Base-by-base conservation (phyloP, 1,284 basidiomycete species). In the Ustilago curta region DNA sequence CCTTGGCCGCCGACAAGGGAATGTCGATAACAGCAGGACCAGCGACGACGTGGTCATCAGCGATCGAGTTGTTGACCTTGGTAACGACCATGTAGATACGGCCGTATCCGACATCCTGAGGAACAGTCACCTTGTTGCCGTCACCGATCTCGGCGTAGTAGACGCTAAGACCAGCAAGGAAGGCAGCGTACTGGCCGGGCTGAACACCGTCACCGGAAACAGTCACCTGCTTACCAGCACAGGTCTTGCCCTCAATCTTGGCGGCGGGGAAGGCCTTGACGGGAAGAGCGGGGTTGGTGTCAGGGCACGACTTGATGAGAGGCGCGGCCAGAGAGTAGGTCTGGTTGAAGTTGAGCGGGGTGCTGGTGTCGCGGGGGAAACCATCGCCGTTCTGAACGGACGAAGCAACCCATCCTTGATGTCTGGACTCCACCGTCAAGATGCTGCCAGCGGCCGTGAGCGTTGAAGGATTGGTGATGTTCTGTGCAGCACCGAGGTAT, bases 401-500 rank as follows among this genome's bases (percentile, higher is more conserved):
- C 0, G 70, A 71, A 31, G 58, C 40, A 29, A 81, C 77, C 80
- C 80, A 82, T 3, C 64, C 51, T 9, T 61, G 45, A 57, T 82
- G 80, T 9, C 80, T 60, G 1, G 76, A 55, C 61, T 82, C 80
- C 8, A 75, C 72, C 12, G 77, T 82, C 2, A 82, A 62, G 65
- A 82, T 80, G 8, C 71, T 63, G 12, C 64, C 79, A 9, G 80
- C 80, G 8, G 79, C 79, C 1, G 79, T 78, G 0, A 81, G 45
- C 39, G 70, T 73, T 23, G 40, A 61, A 12, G 71, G 65, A 56
- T 76, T 77, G 50, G 80, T 82, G 64, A 90, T 86, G 75, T 86
- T 86, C 31, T 85, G 83, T 4, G 88, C 85, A 1, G 88, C 88
- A 19, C 90, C 90, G 58, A 87, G 86, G 80, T 90, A 91, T 4